Conservation (phyloP, 345 rosid species). For the Eucalyptus curtisii region DNA sequence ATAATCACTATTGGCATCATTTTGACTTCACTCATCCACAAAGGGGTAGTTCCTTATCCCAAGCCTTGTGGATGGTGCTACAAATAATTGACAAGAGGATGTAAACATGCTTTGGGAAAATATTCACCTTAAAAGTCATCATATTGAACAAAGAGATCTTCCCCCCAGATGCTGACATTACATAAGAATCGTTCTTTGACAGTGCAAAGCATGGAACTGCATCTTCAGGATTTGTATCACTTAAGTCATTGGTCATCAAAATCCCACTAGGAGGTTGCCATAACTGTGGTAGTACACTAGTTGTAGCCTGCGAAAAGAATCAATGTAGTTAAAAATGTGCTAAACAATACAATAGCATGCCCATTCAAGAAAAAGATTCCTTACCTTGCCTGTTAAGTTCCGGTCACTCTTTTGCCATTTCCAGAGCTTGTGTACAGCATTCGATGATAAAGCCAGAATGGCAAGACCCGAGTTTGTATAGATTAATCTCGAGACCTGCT, state of each 20-base stretch:
- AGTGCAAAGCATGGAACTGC: constrained; percentile 86
- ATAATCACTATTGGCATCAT: not conserved
- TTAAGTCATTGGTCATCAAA: constrained; percentile 66
- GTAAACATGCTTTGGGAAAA: not conserved
- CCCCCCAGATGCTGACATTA: constrained; percentile 89
- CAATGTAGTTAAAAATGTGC: not conserved
- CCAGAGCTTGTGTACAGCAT: constrained; percentile 94
- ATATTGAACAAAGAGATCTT: constrained; percentile 72
- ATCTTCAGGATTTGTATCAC: constrained; percentile 63
- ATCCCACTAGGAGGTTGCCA: constrained; percentile 87
- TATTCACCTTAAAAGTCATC: constrained; percentile 78
- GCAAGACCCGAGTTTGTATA: constrained; percentile 79
- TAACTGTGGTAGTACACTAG: constrained; percentile 50
- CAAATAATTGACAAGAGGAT: not conserved
- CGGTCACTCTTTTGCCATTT: constrained; percentile 81
- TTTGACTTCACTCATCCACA: not conserved
- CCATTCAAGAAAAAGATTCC: not conserved
- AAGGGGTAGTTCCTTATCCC: not conserved
- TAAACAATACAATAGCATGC: not conserved
- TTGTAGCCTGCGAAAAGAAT: constrained; percentile 38
- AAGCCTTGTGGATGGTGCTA: not conserved
- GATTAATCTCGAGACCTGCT: constrained; percentile 67
- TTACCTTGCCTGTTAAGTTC: constrained; percentile 46
- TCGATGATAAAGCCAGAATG: constrained; percentile 69
- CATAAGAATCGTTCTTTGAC: constrained; percentile 88